A percentile compares a stretch with the other conserved stretches of the same genome.
Evolutionary conservation across 495 filamentous ascomycete genomes (phyloP).

Genomic region (Viridothelium virens): DNA sequence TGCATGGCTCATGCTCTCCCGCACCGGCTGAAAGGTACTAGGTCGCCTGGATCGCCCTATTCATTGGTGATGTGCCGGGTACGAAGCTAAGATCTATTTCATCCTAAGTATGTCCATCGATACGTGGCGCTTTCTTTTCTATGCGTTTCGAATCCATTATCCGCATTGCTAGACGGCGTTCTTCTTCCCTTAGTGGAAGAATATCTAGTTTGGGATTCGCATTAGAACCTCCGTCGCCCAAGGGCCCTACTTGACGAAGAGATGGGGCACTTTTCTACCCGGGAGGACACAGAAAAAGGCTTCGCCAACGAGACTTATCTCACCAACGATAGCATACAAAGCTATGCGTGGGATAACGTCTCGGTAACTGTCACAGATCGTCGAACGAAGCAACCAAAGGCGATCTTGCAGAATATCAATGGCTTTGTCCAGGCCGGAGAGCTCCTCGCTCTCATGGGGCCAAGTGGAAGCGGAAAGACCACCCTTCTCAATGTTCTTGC

Average conservation of each 20-base stretch:
- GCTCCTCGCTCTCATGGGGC: conserved; percentile 68
- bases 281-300: conserved; percentile 33
- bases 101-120: no score
- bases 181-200: no score
- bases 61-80: no score
- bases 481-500: conserved; percentile 70
- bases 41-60: no score
- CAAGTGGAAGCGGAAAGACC: conserved; percentile 66
- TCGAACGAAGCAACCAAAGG: conserved; percentile 50
- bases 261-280: conserved; percentile 13
- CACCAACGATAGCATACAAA: conserved; percentile 35
- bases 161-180: no score
- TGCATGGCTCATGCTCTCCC: no score
- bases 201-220: no score
- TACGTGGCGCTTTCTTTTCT: no score
- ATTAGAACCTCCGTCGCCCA: no score
- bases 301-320: conserved; percentile 32
- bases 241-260: neutral
- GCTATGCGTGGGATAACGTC: conserved; percentile 54
- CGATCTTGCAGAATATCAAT: conserved; percentile 46
- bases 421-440: conserved; percentile 56
- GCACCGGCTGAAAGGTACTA: no score
- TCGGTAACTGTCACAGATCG: conserved; percentile 63
- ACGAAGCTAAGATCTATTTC: no score
- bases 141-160: no score